Evolutionary conservation across 2,329 filamentous ascomycete species (phyloP).

Genomic region (Xylaria sp.): DNA sequence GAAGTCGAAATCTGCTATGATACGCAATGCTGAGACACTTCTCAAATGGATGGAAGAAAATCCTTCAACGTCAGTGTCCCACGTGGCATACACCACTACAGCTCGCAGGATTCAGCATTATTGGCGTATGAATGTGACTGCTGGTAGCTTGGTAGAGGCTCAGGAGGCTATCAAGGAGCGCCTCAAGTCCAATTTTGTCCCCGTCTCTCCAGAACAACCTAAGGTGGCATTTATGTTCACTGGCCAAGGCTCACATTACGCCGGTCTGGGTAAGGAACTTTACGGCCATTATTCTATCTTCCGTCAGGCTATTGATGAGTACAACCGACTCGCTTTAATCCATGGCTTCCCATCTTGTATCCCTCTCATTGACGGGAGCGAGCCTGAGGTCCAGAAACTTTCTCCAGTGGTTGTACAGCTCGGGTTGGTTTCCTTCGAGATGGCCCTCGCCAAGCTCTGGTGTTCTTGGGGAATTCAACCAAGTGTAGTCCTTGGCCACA

Average conservation of each 20-base stretch:
- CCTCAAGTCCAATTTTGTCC: constrained; percentile 56
- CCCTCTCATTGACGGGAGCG: constrained; percentile 60
- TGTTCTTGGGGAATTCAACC: constrained; percentile 65
- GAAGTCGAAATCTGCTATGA: constrained; percentile 66
- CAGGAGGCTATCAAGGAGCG: constrained; percentile 55
- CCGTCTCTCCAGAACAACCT: constrained; percentile 56
- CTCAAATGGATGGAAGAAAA: constrained; percentile 63
- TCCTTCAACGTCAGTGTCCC: constrained; percentile 62
- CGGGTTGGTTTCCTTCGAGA: constrained; percentile 64
- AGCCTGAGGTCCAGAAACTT: constrained; percentile 55
- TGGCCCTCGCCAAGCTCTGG: constrained; percentile 67
- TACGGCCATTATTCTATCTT: constrained; percentile 60
- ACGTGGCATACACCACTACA: constrained; percentile 74
- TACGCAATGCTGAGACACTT: constrained; percentile 66
- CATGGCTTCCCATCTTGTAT: constrained; percentile 67
- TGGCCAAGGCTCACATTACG: constrained; percentile 65
- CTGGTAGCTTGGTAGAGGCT: constrained; percentile 55
- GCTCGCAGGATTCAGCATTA: constrained; percentile 71
- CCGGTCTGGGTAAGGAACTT: constrained; percentile 62
- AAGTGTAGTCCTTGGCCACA: constrained; percentile 68
- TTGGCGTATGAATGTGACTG: constrained; percentile 63
- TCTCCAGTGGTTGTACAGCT: constrained; percentile 65
- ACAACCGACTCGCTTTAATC: constrained; percentile 62
- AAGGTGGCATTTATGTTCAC: constrained; percentile 66
- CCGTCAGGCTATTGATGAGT: constrained; percentile 64